Percentiles rank a stretch among this genome's conserved stretches.
Evolutionary conservation across 78 protist genomes (phyloP).

Genomic region (Salpingoeca rosetta): DNA sequence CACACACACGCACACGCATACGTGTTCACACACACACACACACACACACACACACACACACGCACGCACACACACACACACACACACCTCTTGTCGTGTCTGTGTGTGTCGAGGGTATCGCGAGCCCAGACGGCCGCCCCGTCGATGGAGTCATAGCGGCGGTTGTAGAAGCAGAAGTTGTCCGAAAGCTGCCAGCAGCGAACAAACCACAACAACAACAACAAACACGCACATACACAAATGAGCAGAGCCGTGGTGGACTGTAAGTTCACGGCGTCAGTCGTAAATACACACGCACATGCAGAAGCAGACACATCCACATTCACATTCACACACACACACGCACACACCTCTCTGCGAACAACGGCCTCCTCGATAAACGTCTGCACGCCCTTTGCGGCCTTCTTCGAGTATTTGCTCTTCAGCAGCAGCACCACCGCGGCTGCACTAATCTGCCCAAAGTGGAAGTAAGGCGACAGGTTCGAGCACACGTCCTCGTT

Average conservation of each 20-base stretch:
- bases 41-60: background rate
- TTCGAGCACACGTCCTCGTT: background rate
- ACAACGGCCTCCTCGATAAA: conserved; percentile 46
- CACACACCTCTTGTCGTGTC: conserved; percentile 11
- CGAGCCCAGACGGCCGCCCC: conserved; percentile 50
- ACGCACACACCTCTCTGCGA: conserved; percentile 41
- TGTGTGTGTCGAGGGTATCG: conserved; percentile 34
- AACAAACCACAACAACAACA: no score
- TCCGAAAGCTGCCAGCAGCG: no score
- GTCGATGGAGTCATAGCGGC: conserved; percentile 27
- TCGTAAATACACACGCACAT: no score
- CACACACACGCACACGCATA: background rate
- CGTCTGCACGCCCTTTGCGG: background rate
- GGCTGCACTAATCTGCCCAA: conserved; percentile 15
- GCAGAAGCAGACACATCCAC: no score
- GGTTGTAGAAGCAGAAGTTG: conserved; percentile 49
- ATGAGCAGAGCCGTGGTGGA: no score
- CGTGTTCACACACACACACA: no score
- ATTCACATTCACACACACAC: no score
- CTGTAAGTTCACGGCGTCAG: no score
- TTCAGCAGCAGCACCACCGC: background rate
- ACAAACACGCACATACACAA: no score
- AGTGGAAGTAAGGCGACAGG: conserved; percentile 41
- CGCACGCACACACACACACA: conserved; percentile 16
- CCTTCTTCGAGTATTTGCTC: background rate